phyloP scores from a whole-genome alignment of 805 yeast genomes.

The Candida germanica region DNA sequence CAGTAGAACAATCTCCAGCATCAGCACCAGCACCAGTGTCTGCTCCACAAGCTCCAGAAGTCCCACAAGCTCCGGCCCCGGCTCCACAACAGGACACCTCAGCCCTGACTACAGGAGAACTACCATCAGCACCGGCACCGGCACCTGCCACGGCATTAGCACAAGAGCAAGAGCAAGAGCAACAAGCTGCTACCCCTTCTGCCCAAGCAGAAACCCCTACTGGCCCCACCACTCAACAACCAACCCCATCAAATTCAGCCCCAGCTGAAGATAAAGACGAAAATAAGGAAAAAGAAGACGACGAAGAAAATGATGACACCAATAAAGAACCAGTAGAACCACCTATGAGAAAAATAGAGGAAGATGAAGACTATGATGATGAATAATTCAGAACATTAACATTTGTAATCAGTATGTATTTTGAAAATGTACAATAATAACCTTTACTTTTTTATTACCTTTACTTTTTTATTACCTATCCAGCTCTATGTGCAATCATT shows the following conservation, averaged over 20 bases:
- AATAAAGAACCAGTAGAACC: conserved; percentile 37
- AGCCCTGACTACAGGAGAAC: background rate
- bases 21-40: conserved; percentile 1
- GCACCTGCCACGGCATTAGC: conserved; percentile 3
- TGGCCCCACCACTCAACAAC: background rate
- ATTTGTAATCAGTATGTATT: background rate
- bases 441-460: too few species aligned
- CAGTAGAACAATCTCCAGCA: conserved; percentile 5
- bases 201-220: conserved; percentile 3
- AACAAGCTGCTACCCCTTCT: background rate
- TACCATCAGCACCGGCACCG: conserved; percentile 1
- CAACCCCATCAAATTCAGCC: conserved; percentile 4
- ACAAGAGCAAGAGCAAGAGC: too few species aligned
- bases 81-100: conserved; percentile 1
- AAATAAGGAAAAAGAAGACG: conserved; percentile 10
- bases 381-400: conserved; percentile 26
- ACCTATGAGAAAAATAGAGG: conserved; percentile 44
- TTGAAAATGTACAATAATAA: background rate
- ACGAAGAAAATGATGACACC: conserved; percentile 10
- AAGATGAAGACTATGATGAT: conserved; percentile 46
- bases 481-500: too few species aligned
- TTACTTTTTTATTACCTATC: too few species aligned
- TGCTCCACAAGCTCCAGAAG: background rate
- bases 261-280: conserved; percentile 8
- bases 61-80: background rate